phyloP scores from a whole-genome alignment of 371 early-diverging fungal species.

The Lichtheimia hyalospora region DNA sequence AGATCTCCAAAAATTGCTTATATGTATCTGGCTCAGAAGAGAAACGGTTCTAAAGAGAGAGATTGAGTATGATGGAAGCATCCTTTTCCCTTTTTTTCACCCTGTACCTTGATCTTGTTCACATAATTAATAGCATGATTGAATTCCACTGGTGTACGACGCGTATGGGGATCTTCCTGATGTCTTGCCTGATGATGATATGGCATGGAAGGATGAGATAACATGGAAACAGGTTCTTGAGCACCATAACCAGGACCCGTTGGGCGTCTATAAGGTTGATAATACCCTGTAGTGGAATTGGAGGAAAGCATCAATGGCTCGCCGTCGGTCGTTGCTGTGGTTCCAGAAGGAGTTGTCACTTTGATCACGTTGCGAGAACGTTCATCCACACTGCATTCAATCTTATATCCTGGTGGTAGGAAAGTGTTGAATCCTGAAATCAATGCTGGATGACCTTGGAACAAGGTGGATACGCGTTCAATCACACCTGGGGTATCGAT shows the following conservation, averaged over 20 bases:
- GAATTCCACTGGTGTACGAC: constrained; percentile 80
- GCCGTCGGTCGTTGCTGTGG: constrained; percentile 56
- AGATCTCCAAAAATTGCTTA: constrained; percentile 89
- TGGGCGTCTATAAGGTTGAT: constrained; percentile 12
- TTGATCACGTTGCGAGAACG: constrained; percentile 69
- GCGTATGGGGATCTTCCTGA: constrained; percentile 19
- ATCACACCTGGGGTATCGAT: constrained; percentile 99
- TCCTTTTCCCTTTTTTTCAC: background rate
- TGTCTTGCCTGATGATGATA: constrained; percentile 1
- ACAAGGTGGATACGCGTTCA: constrained; percentile 93
- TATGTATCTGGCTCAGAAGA: constrained; percentile 85
- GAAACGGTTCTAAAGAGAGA: constrained; percentile 70
- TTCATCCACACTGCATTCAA: constrained; percentile 83
- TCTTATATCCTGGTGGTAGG: constrained; percentile 94
- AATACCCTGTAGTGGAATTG: constrained; percentile 3
- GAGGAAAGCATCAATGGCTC: constrained; percentile 32
- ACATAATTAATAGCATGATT: constrained; percentile 97
- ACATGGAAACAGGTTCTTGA: background rate
- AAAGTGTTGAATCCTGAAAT: constrained; percentile 99
- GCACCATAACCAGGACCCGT: background rate
- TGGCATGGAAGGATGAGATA: constrained; percentile 1
- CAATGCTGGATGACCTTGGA: constrained; percentile 89
- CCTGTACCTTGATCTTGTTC: constrained; percentile 86
- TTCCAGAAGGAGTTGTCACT: constrained; percentile 88
- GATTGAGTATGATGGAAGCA: background rate